These are phyloP conservation scores for Andrographis paniculata DNA, from an alignment of 305 asterid genomes.

Conservation along the genomic window DNA sequence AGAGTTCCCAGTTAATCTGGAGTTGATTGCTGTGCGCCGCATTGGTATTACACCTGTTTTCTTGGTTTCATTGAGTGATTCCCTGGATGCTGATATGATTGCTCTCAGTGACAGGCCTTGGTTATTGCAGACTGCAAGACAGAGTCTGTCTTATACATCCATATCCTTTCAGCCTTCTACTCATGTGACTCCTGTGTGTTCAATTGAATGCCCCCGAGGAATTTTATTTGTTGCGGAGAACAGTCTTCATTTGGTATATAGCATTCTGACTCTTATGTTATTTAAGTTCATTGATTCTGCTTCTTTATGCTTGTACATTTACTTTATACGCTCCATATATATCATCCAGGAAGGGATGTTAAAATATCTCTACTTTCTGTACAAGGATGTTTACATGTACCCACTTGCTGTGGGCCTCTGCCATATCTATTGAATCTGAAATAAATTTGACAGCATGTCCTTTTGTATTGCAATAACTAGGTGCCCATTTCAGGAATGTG, in stretches of 20 bases:
- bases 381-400: too few species aligned
- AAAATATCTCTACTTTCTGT: too few species aligned
- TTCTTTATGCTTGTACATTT: too few species aligned
- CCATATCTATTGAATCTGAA: too few species aligned
- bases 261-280: conserved; percentile 1
- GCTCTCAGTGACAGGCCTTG: conserved; percentile 99
- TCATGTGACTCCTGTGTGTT: conserved; percentile 91
- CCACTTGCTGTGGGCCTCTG: too few species aligned
- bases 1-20: conserved; percentile 52
- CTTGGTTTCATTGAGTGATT: conserved; percentile 77
- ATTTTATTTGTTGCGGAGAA: conserved; percentile 90
- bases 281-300: too few species aligned
- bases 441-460: too few species aligned
- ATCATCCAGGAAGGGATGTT: too few species aligned
- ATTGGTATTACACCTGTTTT: conserved; percentile 93
- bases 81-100: conserved; percentile 79
- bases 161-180: conserved; percentile 93
- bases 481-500: too few species aligned
- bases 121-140: conserved; percentile 95
- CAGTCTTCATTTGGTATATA: conserved; percentile 84
- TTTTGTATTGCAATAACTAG: too few species aligned
- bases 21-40: conserved; percentile 91
- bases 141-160: conserved; percentile 88
- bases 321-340: too few species aligned
- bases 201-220: conserved; percentile 84